Evolutionary conservation across 345 rosid genomes (phyloP), one percentile per base, ranked within the genome.

Genomic region (Moricandia moricandioides): DNA sequence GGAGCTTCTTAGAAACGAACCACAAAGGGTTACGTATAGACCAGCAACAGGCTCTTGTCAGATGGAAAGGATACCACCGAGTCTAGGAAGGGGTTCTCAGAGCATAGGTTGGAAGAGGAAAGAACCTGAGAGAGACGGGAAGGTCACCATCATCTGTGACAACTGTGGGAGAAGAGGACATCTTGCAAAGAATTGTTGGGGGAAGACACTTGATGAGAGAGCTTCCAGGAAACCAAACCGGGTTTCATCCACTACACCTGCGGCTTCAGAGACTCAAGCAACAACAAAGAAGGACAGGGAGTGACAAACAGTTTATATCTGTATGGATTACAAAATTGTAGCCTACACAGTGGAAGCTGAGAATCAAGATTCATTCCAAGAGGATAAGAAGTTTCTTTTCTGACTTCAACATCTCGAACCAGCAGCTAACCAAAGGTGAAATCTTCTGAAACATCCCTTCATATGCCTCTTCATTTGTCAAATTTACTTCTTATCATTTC

Each of bases 81-180:
- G 85, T 54, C 35, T 45, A 27, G 77, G 69, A 73, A 69, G 55
- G 52, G 74, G 71, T 13, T 59, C 81, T 3, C 73, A 61, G 72
- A 72, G 62, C 51, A 59, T 61, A 49, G 78, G 81, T 67, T 79
- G 75, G 74, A 79, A 79, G 47, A 68, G 82, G 74, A 83, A 74
- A 82, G 85, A 74, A 34, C 77, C 83, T 2, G 81, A 75, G 37
- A 82, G 82, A 69, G 75, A 74, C 1, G 76, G 77, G 59, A 74
- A 81, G 73, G 83, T 70, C 69, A 35, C 33, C 16, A 27, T 68
- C 0, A 31, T 72, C 65, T 86, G 97, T 71, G 72, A 75, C 67
- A 82, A 64, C 40, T 89, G 97, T 64, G 88, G 89, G 49, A 89
- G 75, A 85, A 85, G 59, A 39, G 98, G 96, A 30, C 98, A 91